A percentile compares a stretch with the other conserved stretches of the same genome.
Evolutionary conservation across 1,139 yeast species (phyloP).

Genomic region (Casaregolazyma suthepensis): DNA sequence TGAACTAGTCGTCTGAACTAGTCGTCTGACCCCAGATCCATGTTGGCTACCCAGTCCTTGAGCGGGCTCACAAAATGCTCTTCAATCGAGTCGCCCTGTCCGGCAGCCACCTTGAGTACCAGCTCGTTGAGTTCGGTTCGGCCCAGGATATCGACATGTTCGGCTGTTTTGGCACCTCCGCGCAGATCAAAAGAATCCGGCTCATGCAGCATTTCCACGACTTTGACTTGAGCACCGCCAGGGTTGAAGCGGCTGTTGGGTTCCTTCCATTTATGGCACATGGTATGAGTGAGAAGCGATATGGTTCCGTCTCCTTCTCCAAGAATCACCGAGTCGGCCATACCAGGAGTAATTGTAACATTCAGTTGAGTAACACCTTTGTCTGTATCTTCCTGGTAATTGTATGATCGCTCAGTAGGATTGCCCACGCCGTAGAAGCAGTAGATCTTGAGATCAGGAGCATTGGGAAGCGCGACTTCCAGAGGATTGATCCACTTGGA

Average conservation of each 20-base stretch:
- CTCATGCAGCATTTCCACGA: conserved; percentile 88
- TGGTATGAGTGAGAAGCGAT: conserved; percentile 72
- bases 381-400: conserved; percentile 60
- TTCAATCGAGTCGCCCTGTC: conserved; percentile 60
- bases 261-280: conserved; percentile 82
- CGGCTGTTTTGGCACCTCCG: conserved; percentile 97
- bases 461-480: conserved; percentile 84
- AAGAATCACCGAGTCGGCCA: conserved; percentile 61
- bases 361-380: conserved; percentile 47
- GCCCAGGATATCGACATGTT: conserved; percentile 93
- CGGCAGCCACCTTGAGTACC: conserved; percentile 74
- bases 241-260: conserved; percentile 73
- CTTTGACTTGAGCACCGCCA: conserved; percentile 59
- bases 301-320: conserved; percentile 98
- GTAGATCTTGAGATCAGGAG: conserved; percentile 84
- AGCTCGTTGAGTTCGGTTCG: conserved; percentile 88
- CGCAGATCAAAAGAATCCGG: conserved; percentile 91
- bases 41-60: conserved; percentile 47
- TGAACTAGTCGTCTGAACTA: too few species aligned
- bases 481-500: conserved; percentile 89
- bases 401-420: conserved; percentile 90
- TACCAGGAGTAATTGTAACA: conserved; percentile 56
- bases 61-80: conserved; percentile 57
- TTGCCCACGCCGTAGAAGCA: conserved; percentile 95
- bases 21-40: conserved; percentile 37